Base-by-base conservation (phyloP, 2,329 filamentous ascomycete genomes). In the Bipolaris oryzae region DNA sequence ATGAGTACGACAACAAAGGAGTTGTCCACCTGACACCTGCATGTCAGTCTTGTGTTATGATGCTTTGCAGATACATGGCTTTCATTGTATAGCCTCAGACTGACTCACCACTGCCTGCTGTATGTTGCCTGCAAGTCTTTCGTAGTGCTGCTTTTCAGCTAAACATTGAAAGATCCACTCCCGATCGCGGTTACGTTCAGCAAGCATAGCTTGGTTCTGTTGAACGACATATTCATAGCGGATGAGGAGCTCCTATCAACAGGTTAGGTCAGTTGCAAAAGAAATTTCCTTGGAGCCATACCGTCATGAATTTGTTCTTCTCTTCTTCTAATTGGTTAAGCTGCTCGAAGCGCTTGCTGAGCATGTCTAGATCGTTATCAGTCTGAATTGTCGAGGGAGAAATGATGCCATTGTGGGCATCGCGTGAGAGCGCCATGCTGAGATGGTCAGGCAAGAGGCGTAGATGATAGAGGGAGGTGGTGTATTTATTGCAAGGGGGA, bases 1-100 rank as follows among this genome's bases (percentile, higher is more conserved):
- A 86, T 76, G 34, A 86, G 74, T 31, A 84, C 76, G 15, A 84
- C 70, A 38, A 85, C 76, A 62, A 83, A 85, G 4, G 82, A 79
- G 70, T 85, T 81, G 3, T 62, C 62, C 16, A 55, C 48, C 56
- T 58, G 33, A 16, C 7, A n/a, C 11, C 0, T n/a, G 3, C 10
- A 43, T 15, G n/a, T 63, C 3, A 58, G 59, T 7, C 15, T 35
- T 23, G 21, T 33, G 7, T 16, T 15, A 23, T 39, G 15, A 23
- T 25, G 43, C 18, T 5, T 39, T 16, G n/a, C n/a, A 15, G 28
- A 16, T 33, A 4, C 43, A 46, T 18, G 2, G 15, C n/a, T 21
- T 3, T 35, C 16, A 33, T 37, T 6, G 10, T 23, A n/a, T 42
- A 7, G 4, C 15, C 15, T 16, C 28, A 39, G 20, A 11, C 1